Evolutionary conservation across 2,329 filamentous ascomycete genomes (phyloP), one percentile per base, ranked within the genome.

Genomic region (Aspergillus latus): DNA sequence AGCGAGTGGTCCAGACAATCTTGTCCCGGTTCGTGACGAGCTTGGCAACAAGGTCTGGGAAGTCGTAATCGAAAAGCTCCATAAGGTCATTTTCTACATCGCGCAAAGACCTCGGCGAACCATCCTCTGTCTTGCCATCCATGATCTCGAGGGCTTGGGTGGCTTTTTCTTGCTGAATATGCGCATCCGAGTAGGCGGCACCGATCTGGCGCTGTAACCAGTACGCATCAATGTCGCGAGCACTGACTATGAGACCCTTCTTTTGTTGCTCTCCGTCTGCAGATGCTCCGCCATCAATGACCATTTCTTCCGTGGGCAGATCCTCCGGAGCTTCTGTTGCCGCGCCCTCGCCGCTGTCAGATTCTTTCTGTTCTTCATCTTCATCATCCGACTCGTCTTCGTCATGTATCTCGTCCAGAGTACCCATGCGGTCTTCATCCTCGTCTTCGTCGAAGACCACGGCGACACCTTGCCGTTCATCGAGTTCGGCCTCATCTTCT

Each of bases 41-140:
- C 73, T 91, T 93, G 62, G 90, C 88, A 28, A 97, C 94, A 53
- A 97, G 82, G 62, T 97, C 92, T 59, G 95, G 91, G 68, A 97
- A 89, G 67, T 97, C 93, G 68, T 96, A 99, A 67, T 99, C 94
- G 66, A 99, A 97, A 0, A 99, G 83, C 67, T 97, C 94, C 89
- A 97, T 97, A 56, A 99, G 81, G 61, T 99, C 94, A 73, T 99
- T 99, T 69, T 99, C 94, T 54, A 97, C 92, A 68, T 99, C 93
- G 66, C 93, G 87, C 30, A 97, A 80, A 11, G 89, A 83, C 72
- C 90, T 92, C 67, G 95, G 91, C 58, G 93, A 88, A 13, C 88
- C 92, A 54, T 89, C 88, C 49, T 84, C 72, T 6, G 86, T 82
- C 60, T 88, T 82, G 44, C 89, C 92, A 30, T 89, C 88, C 52